Percentiles rank a stretch among this genome's conserved stretches.
Evolutionary conservation across 2,329 filamentous ascomycete species (phyloP).

Genomic region (Trichophyton simii): DNA sequence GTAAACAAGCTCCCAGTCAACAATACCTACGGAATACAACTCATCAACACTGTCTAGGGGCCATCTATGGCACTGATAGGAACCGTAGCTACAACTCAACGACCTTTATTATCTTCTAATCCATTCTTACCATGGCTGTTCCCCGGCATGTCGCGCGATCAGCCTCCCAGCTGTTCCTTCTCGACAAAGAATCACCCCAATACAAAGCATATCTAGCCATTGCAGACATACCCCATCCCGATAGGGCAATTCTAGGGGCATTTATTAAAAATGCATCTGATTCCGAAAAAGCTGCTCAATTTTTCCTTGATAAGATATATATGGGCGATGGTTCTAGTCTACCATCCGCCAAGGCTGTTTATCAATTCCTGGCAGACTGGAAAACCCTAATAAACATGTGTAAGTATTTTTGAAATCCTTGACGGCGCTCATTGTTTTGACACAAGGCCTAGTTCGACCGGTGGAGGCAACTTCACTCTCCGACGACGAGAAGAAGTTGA

Average conservation of each 20-base stretch:
- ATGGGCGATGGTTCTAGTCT: neutral
- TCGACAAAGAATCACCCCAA: constrained; percentile 12
- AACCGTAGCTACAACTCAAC: too few species aligned
- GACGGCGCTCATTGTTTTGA: neutral
- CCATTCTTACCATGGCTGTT: neutral
- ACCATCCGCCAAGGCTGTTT: neutral
- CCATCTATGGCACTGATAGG: neutral
- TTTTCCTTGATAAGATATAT: constrained; percentile 10
- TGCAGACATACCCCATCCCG: constrained; percentile 12
- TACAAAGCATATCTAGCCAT: constrained; percentile 14
- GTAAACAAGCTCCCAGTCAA: too few species aligned
- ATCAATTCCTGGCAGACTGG: constrained; percentile 10
- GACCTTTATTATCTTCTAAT: neutral
- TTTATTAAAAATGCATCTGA: constrained; percentile 12
- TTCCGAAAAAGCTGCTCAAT: constrained; percentile 11
- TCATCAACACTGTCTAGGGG: too few species aligned
- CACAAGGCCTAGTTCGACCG: constrained; percentile 11
- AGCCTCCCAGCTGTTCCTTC: constrained; percentile 14
- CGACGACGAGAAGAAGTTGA: constrained; percentile 7
- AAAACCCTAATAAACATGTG: constrained; percentile 13
- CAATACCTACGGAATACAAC: too few species aligned
- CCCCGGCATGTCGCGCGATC: constrained; percentile 14
- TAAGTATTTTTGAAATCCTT: constrained; percentile 3
- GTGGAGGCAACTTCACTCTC: constrained; percentile 4
- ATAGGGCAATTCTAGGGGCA: constrained; percentile 12